Evolutionary conservation across 305 asterid genomes (phyloP).

Genomic region (Petunia hybrid): DNA sequence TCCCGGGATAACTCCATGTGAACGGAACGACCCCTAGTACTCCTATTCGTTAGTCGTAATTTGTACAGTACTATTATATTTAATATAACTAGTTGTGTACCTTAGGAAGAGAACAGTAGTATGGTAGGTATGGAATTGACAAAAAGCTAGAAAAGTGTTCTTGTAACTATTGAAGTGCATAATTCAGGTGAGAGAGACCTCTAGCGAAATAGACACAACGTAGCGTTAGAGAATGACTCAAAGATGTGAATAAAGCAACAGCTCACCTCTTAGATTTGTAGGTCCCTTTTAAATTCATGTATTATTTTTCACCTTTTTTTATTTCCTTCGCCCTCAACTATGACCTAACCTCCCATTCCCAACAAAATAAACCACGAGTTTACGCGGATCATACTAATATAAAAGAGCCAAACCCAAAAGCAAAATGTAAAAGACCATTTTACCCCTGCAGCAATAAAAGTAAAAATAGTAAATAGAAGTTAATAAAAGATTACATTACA

Average conservation of each 20-base stretch:
- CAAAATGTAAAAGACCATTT: too few relatives aligned
- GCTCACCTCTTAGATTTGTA: constrained; percentile 60
- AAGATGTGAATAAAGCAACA: constrained; percentile 43
- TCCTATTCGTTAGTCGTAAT: too few relatives aligned
- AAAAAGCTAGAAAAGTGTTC: not conserved
- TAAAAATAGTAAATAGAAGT: too few relatives aligned
- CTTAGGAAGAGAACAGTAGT: not conserved
- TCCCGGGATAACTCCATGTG: too few relatives aligned
- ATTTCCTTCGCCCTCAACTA: constrained; percentile 45
- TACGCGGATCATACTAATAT: too few relatives aligned
- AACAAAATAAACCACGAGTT: not conserved
- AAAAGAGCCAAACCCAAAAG: too few relatives aligned
- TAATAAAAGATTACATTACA: too few relatives aligned
- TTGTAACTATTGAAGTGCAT: constrained; percentile 11
- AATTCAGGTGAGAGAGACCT: not conserved
- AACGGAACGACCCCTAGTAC: too few relatives aligned
- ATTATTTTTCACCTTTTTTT: constrained; percentile 43
- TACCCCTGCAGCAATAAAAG: too few relatives aligned
- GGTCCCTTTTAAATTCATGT: constrained; percentile 51
- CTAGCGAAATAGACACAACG: not conserved
- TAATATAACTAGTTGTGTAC: too few relatives aligned
- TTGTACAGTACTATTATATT: too few relatives aligned
- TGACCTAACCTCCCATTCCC: constrained; percentile 25
- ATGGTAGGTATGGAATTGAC: not conserved
- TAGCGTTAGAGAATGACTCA: not conserved